Percentiles rank a stretch among this genome's conserved stretches.
Conservation (phyloP, 2,329 filamentous ascomycete species). For the Scedosporium boydii region DNA sequence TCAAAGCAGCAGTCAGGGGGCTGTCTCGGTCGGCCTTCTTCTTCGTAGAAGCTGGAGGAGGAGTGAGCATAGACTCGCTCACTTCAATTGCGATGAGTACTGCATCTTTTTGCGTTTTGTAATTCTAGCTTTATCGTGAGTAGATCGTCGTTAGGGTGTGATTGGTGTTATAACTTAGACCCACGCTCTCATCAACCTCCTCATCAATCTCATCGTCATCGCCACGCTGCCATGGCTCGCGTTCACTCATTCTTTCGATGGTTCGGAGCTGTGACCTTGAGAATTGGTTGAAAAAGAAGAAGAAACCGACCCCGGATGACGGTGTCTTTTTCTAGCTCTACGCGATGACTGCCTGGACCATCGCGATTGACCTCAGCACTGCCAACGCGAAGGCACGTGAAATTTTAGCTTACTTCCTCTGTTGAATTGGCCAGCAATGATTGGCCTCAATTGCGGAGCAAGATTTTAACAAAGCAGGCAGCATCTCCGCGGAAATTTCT, state of each 20-base stretch:
- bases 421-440: background rate
- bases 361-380: background rate
- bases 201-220: constrained; percentile 50
- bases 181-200: constrained; percentile 53
- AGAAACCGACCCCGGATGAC: background rate
- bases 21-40: constrained; percentile 75
- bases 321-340: background rate
- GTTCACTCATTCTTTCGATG: background rate
- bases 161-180: constrained; percentile 10
- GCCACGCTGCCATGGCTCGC: constrained; percentile 3
- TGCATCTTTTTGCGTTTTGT: constrained; percentile 92
- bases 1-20: constrained; percentile 72
- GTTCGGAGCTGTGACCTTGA: background rate
- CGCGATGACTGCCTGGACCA: constrained; percentile 1
- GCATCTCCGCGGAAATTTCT: background rate
- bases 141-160: constrained; percentile 8
- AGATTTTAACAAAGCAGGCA: background rate
- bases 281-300: background rate
- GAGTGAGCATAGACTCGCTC: constrained; percentile 74
- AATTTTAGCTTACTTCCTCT: background rate
- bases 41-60: constrained; percentile 51
- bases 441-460: background rate
- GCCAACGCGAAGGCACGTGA: constrained; percentile 11
- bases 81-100: constrained; percentile 93
- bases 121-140: constrained; percentile 49